Evolutionary conservation across 23 red algal species (phyloP).

Genomic region (Pyropia haitanensis): DNA sequence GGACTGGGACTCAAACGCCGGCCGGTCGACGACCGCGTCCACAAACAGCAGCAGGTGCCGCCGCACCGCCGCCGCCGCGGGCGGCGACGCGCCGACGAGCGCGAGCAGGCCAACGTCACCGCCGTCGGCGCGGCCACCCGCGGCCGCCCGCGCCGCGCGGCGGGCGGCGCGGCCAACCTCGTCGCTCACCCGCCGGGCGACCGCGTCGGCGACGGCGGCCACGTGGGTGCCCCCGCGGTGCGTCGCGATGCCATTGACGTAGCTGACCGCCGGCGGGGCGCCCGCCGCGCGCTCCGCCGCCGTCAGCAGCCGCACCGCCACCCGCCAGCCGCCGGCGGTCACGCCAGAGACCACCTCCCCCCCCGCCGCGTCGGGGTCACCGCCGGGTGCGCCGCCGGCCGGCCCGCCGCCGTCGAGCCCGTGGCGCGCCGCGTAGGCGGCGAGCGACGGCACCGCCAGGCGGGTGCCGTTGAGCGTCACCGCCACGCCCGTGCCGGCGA

Average conservation of each 20-base stretch:
- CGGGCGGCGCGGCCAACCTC: constrained; percentile 1
- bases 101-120: too few species aligned
- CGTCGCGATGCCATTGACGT: constrained; percentile 23
- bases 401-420: not conserved
- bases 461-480: constrained; percentile 17
- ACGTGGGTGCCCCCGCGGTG: constrained; percentile 23
- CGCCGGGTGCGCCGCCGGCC: not conserved
- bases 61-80: too few species aligned
- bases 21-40: constrained; percentile 25
- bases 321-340: too few species aligned
- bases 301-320: too few species aligned
- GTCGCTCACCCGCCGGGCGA: too few species aligned
- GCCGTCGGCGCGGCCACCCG: too few species aligned
- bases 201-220: not conserved
- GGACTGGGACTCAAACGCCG: constrained; percentile 58
- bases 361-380: not conserved
- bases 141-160: too few species aligned
- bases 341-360: constrained; percentile 6
- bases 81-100: too few species aligned
- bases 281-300: too few species aligned
- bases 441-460: constrained; percentile 1
- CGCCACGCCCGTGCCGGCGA: not conserved
- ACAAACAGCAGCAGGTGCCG: constrained; percentile 28
- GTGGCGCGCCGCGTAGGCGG: constrained; percentile 19
- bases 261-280: not conserved